Conservation (phyloP, 2,329 filamentous ascomycete genomes). For the Grosmannia serpens region DNA sequence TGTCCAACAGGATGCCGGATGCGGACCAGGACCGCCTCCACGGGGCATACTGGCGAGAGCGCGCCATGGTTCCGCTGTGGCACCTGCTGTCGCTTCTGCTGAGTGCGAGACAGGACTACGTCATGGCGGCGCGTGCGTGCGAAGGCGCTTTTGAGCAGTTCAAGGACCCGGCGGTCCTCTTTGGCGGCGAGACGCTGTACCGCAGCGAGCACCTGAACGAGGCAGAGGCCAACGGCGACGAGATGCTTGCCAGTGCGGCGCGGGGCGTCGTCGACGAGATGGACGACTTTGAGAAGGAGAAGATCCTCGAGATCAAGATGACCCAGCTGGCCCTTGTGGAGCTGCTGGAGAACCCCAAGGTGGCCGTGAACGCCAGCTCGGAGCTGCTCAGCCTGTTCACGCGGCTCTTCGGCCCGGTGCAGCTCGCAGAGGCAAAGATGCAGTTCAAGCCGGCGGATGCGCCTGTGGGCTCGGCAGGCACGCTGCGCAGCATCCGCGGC, state of each 20-base stretch:
- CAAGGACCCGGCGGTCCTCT: constrained; percentile 56
- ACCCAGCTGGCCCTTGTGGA: constrained; percentile 81
- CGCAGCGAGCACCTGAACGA: constrained; percentile 59
- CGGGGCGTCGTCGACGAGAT: constrained; percentile 62
- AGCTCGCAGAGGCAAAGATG: constrained; percentile 31
- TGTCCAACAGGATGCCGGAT: constrained; percentile 40
- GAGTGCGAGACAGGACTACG: constrained; percentile 76
- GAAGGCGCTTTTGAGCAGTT: constrained; percentile 90
- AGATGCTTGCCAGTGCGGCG: neutral
- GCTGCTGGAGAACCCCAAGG: constrained; percentile 68
- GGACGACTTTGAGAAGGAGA: constrained; percentile 73
- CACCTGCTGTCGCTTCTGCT: constrained; percentile 79
- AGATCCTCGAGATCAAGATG: constrained; percentile 89
- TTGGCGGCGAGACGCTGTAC: constrained; percentile 50
- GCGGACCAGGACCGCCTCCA: constrained; percentile 31
- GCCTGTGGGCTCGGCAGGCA: constrained; percentile 60
- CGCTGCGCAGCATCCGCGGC: constrained; percentile 55
- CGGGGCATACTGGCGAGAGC: constrained; percentile 49
- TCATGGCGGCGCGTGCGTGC: constrained; percentile 69
- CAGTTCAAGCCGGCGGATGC: constrained; percentile 34
- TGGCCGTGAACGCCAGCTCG: constrained; percentile 78
- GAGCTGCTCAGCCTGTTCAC: constrained; percentile 76
- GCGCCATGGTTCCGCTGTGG: constrained; percentile 68
- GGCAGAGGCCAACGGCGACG: constrained; percentile 24
- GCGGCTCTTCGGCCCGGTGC: constrained; percentile 59